Base-by-base conservation (phyloP, 2,329 filamentous ascomycete genomes). In the Colletotrichum sp. region DNA sequence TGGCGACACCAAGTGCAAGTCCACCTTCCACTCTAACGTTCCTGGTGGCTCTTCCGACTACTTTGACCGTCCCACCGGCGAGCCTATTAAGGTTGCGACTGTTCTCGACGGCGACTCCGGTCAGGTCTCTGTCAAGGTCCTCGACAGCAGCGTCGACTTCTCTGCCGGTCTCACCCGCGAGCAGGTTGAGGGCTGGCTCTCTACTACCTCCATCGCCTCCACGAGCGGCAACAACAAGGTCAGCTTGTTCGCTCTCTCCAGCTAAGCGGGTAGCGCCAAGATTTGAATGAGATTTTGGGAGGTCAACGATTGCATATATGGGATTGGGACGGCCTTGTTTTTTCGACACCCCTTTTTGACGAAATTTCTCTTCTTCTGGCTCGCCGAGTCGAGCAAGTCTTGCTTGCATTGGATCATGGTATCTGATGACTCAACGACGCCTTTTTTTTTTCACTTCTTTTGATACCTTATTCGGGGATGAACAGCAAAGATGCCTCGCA, bases 31-130 rank as follows among this genome's bases (percentile, higher is more conserved):
- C 85, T 86, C 89, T 77, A 90, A 91, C 78, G 87, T 90, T 66
- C 87, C 90, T 32, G 93, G 91, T 39, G 93, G 94, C 69, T 91
- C 92, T 82, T 92, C 91, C 34, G 92, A 96, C 84, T 96, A 93
- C 86, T 94, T 96, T 83, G 85, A 88, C 57, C 92, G 95, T 34
- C 95, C 95, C 5, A 87, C 87, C 28, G 85, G 88, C 64, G 83
- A 83, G 49, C 89, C 87, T 77, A 89, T 94, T 81, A 95, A 92
- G 84, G 89, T 92, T 73, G 93, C 92, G 65, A 88, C 93, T 57
- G 86, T 95, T 70, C 91, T 95, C 80, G 87, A 90, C 79, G 85
- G 88, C 66, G 83, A 84, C 68, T 88, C 86, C 66, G 85, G 86
- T 32, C 86, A 85, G 30, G 89, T 92, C 69, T 88, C 89, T 78